Evolutionary conservation across 345 rosid genomes (phyloP).

Genomic region (Chamaenerion angustifolium): DNA sequence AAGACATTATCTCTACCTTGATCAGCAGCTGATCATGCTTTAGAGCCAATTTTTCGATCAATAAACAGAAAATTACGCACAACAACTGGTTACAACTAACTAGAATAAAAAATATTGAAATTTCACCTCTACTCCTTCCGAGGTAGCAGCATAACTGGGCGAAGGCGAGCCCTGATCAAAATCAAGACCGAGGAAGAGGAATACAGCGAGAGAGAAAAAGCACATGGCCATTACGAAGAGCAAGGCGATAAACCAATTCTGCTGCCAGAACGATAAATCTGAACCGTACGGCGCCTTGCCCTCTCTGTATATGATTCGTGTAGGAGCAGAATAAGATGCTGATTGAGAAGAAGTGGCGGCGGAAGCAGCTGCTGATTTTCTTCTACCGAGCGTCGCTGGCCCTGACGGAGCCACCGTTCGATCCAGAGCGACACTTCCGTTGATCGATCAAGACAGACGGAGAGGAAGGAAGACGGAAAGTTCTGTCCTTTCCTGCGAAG

Average conservation of each 20-base stretch:
- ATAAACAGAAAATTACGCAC: neutral
- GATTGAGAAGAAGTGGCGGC: conserved; percentile 19
- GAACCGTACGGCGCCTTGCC: conserved; percentile 5
- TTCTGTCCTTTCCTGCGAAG: too few relatives aligned
- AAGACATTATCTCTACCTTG: too few relatives aligned
- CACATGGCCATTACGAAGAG: conserved; percentile 61
- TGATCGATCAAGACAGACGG: too few relatives aligned
- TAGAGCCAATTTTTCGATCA: too few relatives aligned
- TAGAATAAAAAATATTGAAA: neutral
- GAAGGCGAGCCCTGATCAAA: conserved; percentile 31
- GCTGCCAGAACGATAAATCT: conserved; percentile 61
- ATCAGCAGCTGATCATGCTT: too few relatives aligned
- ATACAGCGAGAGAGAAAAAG: conserved; percentile 50
- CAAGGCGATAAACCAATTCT: conserved; percentile 62
- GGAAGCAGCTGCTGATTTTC: conserved; percentile 23
- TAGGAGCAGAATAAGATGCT: conserved; percentile 6
- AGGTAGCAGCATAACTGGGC: conserved; percentile 42
- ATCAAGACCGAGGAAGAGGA: conserved; percentile 57
- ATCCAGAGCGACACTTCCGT: conserved; percentile 4
- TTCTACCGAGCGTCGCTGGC: conserved; percentile 32
- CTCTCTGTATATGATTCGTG: conserved; percentile 17
- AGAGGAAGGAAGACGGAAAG: too few relatives aligned
- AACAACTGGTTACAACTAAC: neutral
- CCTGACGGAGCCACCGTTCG: conserved; percentile 80
- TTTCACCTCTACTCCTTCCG: conserved; percentile 68